Percentiles rank a stretch among this genome's conserved stretches.
phyloP scores from a whole-genome alignment of 208 protist species.

The Leishmania aethiopica region DNA sequence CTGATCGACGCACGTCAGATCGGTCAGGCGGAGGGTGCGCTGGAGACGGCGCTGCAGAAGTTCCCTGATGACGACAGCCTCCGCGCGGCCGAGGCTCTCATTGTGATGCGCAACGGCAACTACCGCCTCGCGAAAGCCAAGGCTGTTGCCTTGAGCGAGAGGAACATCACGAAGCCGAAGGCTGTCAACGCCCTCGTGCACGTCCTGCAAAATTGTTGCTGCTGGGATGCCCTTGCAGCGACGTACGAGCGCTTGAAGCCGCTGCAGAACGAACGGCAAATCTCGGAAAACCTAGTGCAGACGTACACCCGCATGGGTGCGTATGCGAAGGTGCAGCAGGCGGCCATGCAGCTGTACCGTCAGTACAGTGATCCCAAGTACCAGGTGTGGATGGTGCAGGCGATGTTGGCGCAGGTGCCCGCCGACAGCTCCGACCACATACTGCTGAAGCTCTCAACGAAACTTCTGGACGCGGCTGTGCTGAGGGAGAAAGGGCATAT shows the following conservation, averaged over 20 bases:
- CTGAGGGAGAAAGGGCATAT: conserved; percentile 67
- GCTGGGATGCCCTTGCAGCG: conserved; percentile 61
- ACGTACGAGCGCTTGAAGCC: conserved; percentile 68
- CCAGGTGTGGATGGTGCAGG: conserved; percentile 86
- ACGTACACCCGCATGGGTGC: conserved; percentile 82
- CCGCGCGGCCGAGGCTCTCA: conserved; percentile 56
- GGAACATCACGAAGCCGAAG: conserved; percentile 54
- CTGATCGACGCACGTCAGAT: conserved; percentile 63
- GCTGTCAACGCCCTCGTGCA: conserved; percentile 69
- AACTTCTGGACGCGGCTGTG: conserved; percentile 62
- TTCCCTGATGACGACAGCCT: conserved; percentile 64
- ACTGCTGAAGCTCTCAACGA: conserved; percentile 71
- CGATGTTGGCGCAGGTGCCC: conserved; percentile 79
- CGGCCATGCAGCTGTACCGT: conserved; percentile 63
- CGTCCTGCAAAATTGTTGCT: conserved; percentile 75
- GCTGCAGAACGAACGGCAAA: conserved; percentile 56
- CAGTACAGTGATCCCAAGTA: conserved; percentile 67
- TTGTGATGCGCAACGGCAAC: conserved; percentile 48
- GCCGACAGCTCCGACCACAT: conserved; percentile 62
- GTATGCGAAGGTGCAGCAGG: conserved; percentile 70
- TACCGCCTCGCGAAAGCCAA: conserved; percentile 42
- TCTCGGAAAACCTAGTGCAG: conserved; percentile 76
- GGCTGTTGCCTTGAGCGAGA: conserved; percentile 46
- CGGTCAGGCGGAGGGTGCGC: conserved; percentile 56
- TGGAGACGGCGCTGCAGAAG: conserved; percentile 66